phyloP scores from a whole-genome alignment of 164 flowering plant genomes.

The Tetrastigma voinierianum region DNA sequence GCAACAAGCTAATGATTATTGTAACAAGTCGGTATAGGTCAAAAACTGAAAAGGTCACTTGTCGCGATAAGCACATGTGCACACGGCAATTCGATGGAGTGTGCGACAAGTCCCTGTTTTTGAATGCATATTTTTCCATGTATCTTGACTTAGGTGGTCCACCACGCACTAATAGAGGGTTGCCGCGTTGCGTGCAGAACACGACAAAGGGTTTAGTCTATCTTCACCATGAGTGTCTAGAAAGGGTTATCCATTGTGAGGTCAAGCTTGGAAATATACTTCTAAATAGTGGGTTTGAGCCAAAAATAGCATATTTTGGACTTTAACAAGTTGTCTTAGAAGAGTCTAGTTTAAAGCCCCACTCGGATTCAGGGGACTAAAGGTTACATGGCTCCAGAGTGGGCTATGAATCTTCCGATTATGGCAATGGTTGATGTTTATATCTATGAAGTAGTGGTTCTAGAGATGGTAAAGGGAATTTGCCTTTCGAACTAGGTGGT shows the following conservation, averaged over 20 bases:
- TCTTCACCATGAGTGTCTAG: slow-evolving; percentile 26
- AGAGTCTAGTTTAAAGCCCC: neutral
- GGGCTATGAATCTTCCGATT: slow-evolving; percentile 13
- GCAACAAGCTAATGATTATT: no score
- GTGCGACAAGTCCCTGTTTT: no score
- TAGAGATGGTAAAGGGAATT: slow-evolving; percentile 29
- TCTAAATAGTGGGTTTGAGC: slow-evolving; percentile 18
- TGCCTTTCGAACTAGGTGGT: slow-evolving; percentile 19
- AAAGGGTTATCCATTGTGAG: slow-evolving; percentile 25
- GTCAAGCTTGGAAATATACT: slow-evolving; percentile 30
- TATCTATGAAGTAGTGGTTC: slow-evolving; percentile 27
- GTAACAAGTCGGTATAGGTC: no score
- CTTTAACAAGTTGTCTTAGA: neutral
- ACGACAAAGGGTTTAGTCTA: slow-evolving; percentile 37
- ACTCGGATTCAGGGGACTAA: slow-evolving; percentile 18
- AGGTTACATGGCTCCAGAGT: slow-evolving; percentile 25
- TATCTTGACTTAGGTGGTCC: slow-evolving; percentile 2
- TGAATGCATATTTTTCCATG: no score
- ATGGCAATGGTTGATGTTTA: slow-evolving; percentile 22
- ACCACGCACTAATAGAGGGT: slow-evolving; percentile 7
- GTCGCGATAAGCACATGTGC: no score
- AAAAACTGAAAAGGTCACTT: no score
- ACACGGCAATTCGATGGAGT: no score
- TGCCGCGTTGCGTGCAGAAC: slow-evolving; percentile 29
- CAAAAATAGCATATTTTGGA: slow-evolving; percentile 18